Evolutionary conservation across 768 basidiomycete genomes (phyloP).

Genomic region (Trametes sanguinea): DNA sequence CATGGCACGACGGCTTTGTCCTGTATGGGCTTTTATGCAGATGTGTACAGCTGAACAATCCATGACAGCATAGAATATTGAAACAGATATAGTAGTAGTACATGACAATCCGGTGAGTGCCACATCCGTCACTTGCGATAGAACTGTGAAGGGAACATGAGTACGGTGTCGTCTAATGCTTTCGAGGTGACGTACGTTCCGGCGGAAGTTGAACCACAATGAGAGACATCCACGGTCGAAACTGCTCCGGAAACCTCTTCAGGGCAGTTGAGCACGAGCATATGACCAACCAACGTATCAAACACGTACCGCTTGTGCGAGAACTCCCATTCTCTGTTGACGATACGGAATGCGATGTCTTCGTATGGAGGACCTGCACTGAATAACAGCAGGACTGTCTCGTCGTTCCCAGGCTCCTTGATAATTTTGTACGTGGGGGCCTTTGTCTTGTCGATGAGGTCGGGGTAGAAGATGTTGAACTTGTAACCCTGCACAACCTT

Average conservation of each 20-base stretch:
- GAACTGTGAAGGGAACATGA: constrained; percentile 50
- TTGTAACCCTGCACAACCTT: constrained; percentile 99
- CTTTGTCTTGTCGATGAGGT: constrained; percentile 97
- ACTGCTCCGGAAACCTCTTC: constrained; percentile 91
- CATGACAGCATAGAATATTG: background rate
- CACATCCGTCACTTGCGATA: constrained; percentile 62
- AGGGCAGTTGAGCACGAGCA: constrained; percentile 14
- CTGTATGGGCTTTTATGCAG: no score
- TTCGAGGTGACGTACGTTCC: constrained; percentile 63
- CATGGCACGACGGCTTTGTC: background rate
- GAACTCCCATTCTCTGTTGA: constrained; percentile 98
- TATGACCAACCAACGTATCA: background rate
- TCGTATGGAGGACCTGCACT: constrained; percentile 98
- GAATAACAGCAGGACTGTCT: constrained; percentile 91
- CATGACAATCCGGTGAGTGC: background rate
- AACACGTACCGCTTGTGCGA: constrained; percentile 83
- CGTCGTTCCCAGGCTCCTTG: constrained; percentile 92
- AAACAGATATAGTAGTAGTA: background rate
- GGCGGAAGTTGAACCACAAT: constrained; percentile 94
- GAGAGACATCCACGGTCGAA: constrained; percentile 97
- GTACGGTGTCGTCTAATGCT: background rate
- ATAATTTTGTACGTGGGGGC: constrained; percentile 96
- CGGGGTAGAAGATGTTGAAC: constrained; percentile 99
- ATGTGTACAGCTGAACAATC: background rate
- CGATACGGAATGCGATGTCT: constrained; percentile 97